phyloP scores from a whole-genome alignment of 1,284 basidiomycete species.

The Bjerkandera adusta region DNA sequence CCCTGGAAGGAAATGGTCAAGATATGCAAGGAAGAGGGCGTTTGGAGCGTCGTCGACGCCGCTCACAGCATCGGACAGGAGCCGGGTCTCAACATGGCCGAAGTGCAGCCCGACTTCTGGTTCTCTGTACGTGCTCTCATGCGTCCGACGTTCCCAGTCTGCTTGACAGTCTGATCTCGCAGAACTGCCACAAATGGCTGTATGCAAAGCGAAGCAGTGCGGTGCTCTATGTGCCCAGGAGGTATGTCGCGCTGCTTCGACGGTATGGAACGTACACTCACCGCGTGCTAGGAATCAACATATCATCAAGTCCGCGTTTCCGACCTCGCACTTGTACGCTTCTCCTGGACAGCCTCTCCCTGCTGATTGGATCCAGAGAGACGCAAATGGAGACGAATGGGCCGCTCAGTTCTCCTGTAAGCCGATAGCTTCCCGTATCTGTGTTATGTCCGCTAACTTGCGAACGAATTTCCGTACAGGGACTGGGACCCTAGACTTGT shows the following conservation, averaged over 20 bases:
- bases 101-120: constrained; percentile 71
- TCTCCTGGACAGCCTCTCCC: constrained; percentile 41
- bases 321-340: constrained; percentile 59
- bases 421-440: neutral
- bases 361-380: constrained; percentile 49
- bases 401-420: neutral
- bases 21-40: constrained; percentile 61
- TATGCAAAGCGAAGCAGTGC: constrained; percentile 67
- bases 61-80: constrained; percentile 72
- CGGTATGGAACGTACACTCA: neutral
- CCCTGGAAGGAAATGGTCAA: constrained; percentile 78
- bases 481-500: constrained; percentile 65
- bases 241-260: constrained; percentile 44
- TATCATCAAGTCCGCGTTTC: constrained; percentile 67
- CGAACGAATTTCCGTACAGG: constrained; percentile 35
- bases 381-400: neutral
- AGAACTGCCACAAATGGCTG: constrained; percentile 86
- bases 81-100: constrained; percentile 53
- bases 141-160: neutral
- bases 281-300: constrained; percentile 61
- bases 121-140: constrained; percentile 27
- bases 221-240: constrained; percentile 71
- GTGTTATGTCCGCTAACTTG: neutral
- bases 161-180: constrained; percentile 23
- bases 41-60: constrained; percentile 72